phyloP scores from a whole-genome alignment of 2,329 filamentous ascomycete species.

The Aspergillus sp. region DNA sequence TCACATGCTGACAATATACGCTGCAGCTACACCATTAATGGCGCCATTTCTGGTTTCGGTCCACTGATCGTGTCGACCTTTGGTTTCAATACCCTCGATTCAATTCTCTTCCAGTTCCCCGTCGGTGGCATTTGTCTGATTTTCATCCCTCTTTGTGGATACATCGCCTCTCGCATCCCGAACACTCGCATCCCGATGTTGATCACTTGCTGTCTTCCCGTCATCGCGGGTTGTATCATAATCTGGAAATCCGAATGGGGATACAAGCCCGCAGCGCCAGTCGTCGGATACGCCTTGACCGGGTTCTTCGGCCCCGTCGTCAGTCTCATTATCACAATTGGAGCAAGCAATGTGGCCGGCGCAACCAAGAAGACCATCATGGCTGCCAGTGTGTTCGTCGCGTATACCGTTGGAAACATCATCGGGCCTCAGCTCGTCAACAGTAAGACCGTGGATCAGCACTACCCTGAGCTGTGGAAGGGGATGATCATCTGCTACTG shows the following conservation, averaged over 20 bases:
- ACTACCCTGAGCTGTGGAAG: slow-evolving; percentile 70
- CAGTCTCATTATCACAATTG: slow-evolving; percentile 57
- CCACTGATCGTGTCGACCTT: slow-evolving; percentile 71
- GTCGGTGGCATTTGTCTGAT: slow-evolving; percentile 67
- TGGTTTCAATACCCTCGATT: slow-evolving; percentile 61
- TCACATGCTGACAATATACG: neutral
- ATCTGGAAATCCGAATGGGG: slow-evolving; percentile 69
- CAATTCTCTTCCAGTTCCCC: slow-evolving; percentile 73
- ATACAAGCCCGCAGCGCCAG: slow-evolving; percentile 62
- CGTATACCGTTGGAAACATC: slow-evolving; percentile 74
- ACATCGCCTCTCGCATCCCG: slow-evolving; percentile 56
- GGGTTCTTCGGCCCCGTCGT: slow-evolving; percentile 72
- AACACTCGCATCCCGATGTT: slow-evolving; percentile 67
- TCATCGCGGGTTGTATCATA: slow-evolving; percentile 70
- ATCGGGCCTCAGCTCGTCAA: slow-evolving; percentile 70
- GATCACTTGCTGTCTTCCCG: slow-evolving; percentile 65
- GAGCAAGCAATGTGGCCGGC: slow-evolving; percentile 68
- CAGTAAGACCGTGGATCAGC: slow-evolving; percentile 60
- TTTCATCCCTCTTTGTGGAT: slow-evolving; percentile 65
- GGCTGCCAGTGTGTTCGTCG: slow-evolving; percentile 70
- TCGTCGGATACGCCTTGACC: slow-evolving; percentile 69
- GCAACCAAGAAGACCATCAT: slow-evolving; percentile 77
- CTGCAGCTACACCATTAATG: slow-evolving; percentile 64
- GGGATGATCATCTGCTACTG: slow-evolving; percentile 67
- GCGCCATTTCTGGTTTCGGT: slow-evolving; percentile 68